Base-by-base conservation (phyloP, 2,329 filamentous ascomycete genomes). In the Claviceps sp. region DNA sequence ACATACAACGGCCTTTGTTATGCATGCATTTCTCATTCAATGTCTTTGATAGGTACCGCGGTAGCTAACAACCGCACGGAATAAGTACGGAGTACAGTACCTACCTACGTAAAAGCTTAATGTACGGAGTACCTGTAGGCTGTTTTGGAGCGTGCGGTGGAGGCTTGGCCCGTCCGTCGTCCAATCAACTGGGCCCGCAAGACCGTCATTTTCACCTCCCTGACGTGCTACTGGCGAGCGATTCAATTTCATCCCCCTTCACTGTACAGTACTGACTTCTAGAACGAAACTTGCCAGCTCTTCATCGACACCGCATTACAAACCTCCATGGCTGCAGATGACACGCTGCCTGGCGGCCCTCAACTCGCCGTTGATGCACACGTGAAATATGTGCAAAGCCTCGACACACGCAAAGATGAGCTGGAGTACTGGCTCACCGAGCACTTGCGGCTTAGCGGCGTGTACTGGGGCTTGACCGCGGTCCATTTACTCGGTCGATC, bases 371-470 rank as follows among this genome's bases (percentile, higher is more conserved):
- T 71, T 5, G 73, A 73, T 7, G 73, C 76, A 22, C 93, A 98
- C 67, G 88, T 97, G 61, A 81, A 82, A 64, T 98, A 97, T 67
- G 88, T 98, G 59, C 88, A 95, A 69, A 88, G 85, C 62, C 77
- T 98, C 59, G 89, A 98, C 68, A 89, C 85, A 58, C 84, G 86
- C 64, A 89, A 86, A 71, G 89, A 97, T 74, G 88, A 96, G 69
- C 83, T 95, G 60, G 89, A 96, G 68, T 98, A 97, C 73, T 96
- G 91, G 86, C 76, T 97, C 64, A 98, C 93, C 14, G 91, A 98
- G 69, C 93, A 98, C 66, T 77, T 98, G 58, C 88, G 93, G 55
- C 78, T 98, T 53, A 96, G 93, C 66, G 93, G 93, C 45, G 79
- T 98, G 47, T 98, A 98, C 69, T 98, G 93, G 93, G 93, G 93